Percentiles rank a stretch among this genome's conserved stretches.
Evolutionary conservation across 371 early-diverging fungal species (phyloP).

Genomic region (Parasitella parasitica): DNA sequence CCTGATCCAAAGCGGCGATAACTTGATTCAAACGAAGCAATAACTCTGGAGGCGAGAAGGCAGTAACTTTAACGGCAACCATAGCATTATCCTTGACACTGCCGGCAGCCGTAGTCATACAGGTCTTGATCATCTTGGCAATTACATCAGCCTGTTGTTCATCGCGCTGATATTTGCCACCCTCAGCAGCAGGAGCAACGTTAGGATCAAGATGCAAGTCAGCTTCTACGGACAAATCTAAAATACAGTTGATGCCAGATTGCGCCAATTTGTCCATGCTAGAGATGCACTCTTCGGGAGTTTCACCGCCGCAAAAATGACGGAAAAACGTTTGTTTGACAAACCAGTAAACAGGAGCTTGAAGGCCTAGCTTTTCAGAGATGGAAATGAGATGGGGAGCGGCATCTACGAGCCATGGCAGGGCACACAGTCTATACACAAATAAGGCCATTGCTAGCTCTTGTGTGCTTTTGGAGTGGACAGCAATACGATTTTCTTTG

Average conservation of each 20-base stretch:
- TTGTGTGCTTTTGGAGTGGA: conserved; percentile 53
- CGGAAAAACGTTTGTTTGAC: conserved; percentile 86
- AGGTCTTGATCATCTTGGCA: conserved; percentile 60
- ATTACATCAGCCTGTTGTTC: conserved; percentile 65
- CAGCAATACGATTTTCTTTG: conserved; percentile 43
- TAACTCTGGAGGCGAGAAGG: conserved; percentile 74
- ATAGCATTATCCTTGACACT: conserved; percentile 53
- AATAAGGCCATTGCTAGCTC: conserved; percentile 72
- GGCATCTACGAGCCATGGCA: conserved; percentile 63
- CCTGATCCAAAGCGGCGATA: conserved; percentile 38
- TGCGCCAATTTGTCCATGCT: conserved; percentile 73
- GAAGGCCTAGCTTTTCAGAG: conserved; percentile 61
- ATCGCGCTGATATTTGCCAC: conserved; percentile 25
- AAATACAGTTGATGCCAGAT: conserved; percentile 80
- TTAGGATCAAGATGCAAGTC: conserved; percentile 65
- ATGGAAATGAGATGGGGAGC: conserved; percentile 66
- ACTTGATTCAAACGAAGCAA: conserved; percentile 72
- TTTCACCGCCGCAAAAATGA: conserved; percentile 95
- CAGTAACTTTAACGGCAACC: conserved; percentile 90
- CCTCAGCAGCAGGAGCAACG: conserved; percentile 14
- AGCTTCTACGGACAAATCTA: conserved; percentile 89
- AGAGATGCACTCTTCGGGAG: conserved; percentile 79
- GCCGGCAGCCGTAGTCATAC: conserved; percentile 66
- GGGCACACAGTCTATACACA: conserved; percentile 76
- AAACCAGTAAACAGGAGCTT: conserved; percentile 62